A percentile compares a stretch with the other conserved stretches of the same genome.
phyloP scores from a whole-genome alignment of 805 yeast genomes.

The Cyberlindnera meyerae region DNA sequence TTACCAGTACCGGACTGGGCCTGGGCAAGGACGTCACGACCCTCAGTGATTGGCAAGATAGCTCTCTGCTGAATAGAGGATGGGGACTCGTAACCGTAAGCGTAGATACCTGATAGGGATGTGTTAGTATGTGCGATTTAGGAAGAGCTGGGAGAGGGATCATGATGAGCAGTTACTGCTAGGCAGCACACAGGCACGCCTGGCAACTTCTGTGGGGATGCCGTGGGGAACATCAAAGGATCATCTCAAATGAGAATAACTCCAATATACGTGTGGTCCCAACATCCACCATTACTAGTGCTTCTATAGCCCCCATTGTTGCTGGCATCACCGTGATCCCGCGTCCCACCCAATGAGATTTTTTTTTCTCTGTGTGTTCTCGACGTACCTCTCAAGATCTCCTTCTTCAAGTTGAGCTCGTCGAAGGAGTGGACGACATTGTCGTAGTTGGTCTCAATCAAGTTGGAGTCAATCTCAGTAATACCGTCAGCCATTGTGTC shows the following conservation, averaged over 20 bases:
- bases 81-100: constrained; percentile 93
- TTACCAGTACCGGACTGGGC: constrained; percentile 99
- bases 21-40: constrained; percentile 95
- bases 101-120: constrained; percentile 61
- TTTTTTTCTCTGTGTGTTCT: no score
- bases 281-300: no score
- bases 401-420: constrained; percentile 70
- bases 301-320: no score
- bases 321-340: no score
- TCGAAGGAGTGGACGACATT: constrained; percentile 77
- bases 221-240: no score
- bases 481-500: constrained; percentile 52
- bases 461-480: constrained; percentile 74
- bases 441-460: constrained; percentile 94
- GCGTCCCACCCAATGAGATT: no score
- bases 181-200: no score
- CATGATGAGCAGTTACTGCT: no score
- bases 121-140: constrained; percentile 12
- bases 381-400: constrained; percentile 42
- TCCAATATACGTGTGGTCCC: no score
- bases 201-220: no score
- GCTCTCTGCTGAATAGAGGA: constrained; percentile 98
- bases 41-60: constrained; percentile 88
- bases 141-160: no score
- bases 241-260: no score